Evolutionary conservation across 225 moss, liverwort and hornwort genomes (phyloP).

Genomic region (Marchantia paleacea): DNA sequence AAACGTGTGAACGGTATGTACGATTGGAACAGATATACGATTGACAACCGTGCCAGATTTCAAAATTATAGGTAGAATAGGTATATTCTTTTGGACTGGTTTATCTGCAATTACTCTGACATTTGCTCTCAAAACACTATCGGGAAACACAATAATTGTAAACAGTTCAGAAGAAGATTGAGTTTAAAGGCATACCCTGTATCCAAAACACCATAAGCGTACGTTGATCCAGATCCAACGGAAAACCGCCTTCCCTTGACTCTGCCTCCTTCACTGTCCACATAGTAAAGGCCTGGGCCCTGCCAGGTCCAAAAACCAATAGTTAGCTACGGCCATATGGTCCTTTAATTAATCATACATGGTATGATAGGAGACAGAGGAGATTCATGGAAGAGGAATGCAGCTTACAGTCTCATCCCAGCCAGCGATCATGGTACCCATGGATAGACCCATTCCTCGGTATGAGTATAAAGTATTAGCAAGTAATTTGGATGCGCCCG

Average conservation of each 20-base stretch:
- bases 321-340: background rate
- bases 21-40: too few relatives aligned
- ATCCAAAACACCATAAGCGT: conserved; percentile 86
- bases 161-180: background rate
- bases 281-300: conserved; percentile 87
- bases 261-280: conserved; percentile 85
- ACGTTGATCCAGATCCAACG: conserved; percentile 86
- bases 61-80: too few relatives aligned
- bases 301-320: conserved; percentile 31
- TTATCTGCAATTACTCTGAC: too few relatives aligned
- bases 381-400: background rate
- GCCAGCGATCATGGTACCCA: conserved; percentile 96
- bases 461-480: conserved; percentile 87
- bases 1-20: too few relatives aligned
- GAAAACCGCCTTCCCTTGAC: conserved; percentile 82
- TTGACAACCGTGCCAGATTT: too few relatives aligned
- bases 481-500: conserved; percentile 81
- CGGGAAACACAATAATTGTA: too few relatives aligned
- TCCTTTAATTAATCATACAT: background rate
- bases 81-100: too few relatives aligned
- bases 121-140: too few relatives aligned
- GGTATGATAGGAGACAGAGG: background rate
- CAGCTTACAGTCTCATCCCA: conserved; percentile 83
- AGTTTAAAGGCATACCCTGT: conserved; percentile 52
- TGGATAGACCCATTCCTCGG: conserved; percentile 90